Evolutionary conservation across 805 yeast species (phyloP).

Genomic region (Cyberlindnera lachancei): DNA sequence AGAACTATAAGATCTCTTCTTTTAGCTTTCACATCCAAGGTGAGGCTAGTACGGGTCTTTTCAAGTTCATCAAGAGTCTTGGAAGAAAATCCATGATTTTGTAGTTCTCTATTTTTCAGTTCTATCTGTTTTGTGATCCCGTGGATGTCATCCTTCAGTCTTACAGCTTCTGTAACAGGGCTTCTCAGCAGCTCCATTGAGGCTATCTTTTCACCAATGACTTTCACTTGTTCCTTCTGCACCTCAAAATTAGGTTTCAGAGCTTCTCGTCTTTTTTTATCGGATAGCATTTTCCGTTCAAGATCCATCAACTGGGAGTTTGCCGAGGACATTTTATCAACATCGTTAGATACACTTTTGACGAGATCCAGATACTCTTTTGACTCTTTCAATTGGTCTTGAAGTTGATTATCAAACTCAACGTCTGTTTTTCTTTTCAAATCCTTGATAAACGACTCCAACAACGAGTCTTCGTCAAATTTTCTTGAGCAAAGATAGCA

Average conservation of each 20-base stretch:
- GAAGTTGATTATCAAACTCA: conserved; percentile 25
- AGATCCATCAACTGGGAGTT: conserved; percentile 10
- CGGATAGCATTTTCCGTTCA: conserved; percentile 6
- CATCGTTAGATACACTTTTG: conserved; percentile 23
- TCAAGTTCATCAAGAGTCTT: conserved; percentile 41
- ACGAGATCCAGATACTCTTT: conserved; percentile 24
- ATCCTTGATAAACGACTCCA: conserved; percentile 22
- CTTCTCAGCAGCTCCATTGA: conserved; percentile 13
- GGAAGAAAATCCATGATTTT: conserved; percentile 29
- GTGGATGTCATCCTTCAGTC: conserved; percentile 27
- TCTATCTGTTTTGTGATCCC: conserved; percentile 23
- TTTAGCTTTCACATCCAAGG: conserved; percentile 30
- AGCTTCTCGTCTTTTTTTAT: conserved; percentile 9
- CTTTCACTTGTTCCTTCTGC: neutral
- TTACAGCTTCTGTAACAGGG: conserved; percentile 29
- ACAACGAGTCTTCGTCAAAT: conserved; percentile 36
- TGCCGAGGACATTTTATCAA: conserved; percentile 14
- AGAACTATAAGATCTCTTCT: conserved; percentile 29
- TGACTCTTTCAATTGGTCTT: conserved; percentile 26
- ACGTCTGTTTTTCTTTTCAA: conserved; percentile 26
- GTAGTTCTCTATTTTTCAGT: conserved; percentile 28
- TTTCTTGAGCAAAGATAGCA: conserved; percentile 71
- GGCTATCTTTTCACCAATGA: neutral
- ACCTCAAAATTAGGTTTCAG: neutral
- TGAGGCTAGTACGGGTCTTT: conserved; percentile 30